Percentiles rank a stretch among this genome's conserved stretches.
Conservation (phyloP, 768 basidiomycete genomes). For the Kwoniella sp. region DNA sequence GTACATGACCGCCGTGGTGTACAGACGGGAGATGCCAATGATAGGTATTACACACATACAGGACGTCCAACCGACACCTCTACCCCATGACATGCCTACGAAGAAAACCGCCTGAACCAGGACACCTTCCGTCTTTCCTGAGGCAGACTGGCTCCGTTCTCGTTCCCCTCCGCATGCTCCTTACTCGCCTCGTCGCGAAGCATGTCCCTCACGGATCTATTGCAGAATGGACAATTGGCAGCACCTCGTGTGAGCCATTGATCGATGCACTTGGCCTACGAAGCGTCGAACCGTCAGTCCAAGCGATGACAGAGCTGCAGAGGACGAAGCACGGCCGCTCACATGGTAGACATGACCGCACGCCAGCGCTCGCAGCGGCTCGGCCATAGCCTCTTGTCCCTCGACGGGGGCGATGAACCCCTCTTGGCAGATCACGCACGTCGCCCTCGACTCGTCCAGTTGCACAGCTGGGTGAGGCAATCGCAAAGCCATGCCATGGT, state of each 20-base stretch:
- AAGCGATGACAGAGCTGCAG: neutral
- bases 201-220: slow-evolving; percentile 52
- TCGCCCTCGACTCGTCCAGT: slow-evolving; percentile 17
- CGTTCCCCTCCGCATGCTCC: neutral
- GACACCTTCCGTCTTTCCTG: too few relatives aligned
- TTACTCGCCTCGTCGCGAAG: neutral
- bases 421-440: slow-evolving; percentile 41
- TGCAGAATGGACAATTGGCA: slow-evolving; percentile 83
- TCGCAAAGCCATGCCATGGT: too few relatives aligned
- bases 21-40: too few relatives aligned
- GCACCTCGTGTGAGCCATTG: slow-evolving; percentile 82
- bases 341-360: slow-evolving; percentile 92
- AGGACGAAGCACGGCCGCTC: slow-evolving; percentile 47
- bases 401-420: slow-evolving; percentile 16
- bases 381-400: slow-evolving; percentile 20
- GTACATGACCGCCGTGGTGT: too few relatives aligned
- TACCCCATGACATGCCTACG: too few relatives aligned
- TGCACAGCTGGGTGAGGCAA: slow-evolving; percentile 22
- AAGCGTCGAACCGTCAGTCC: neutral
- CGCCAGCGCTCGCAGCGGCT: slow-evolving; percentile 67
- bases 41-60: too few relatives aligned
- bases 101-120: too few relatives aligned
- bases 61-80: too few relatives aligned
- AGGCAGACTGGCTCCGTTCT: too few relatives aligned
- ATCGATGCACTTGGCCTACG: slow-evolving; percentile 62